Evolutionary conservation across 176 grass and related monocot genomes (phyloP).

Genomic region (Musa itinerans): DNA sequence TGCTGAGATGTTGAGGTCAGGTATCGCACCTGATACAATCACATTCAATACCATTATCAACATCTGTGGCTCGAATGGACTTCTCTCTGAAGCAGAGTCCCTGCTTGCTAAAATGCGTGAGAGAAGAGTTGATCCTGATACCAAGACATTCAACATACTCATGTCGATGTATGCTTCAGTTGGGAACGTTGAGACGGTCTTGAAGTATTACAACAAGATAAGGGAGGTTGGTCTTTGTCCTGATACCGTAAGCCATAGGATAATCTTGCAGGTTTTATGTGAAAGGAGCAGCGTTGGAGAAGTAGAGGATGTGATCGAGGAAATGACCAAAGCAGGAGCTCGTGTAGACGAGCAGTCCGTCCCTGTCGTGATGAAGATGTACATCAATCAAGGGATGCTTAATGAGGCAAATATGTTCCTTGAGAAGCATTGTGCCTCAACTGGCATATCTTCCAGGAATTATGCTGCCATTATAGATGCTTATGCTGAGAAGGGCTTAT

Average conservation of each 20-base stretch:
- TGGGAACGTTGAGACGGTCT: slow-evolving; percentile 35
- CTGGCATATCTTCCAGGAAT: slow-evolving; percentile 44
- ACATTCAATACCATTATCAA: slow-evolving; percentile 62
- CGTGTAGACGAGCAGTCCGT: slow-evolving; percentile 41
- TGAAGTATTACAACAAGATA: slow-evolving; percentile 38
- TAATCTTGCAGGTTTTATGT: slow-evolving; percentile 49
- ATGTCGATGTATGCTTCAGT: slow-evolving; percentile 42
- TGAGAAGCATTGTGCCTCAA: slow-evolving; percentile 37
- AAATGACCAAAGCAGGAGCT: slow-evolving; percentile 24
- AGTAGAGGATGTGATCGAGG: slow-evolving; percentile 31
- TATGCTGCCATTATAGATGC: slow-evolving; percentile 55
- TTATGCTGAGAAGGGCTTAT: slow-evolving; percentile 44
- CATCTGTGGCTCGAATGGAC: slow-evolving; percentile 27
- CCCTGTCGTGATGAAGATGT: slow-evolving; percentile 66
- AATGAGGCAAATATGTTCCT: slow-evolving; percentile 46
- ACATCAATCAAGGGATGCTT: slow-evolving; percentile 54
- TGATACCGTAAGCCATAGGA: slow-evolving; percentile 55
- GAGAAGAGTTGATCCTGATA: slow-evolving; percentile 36
- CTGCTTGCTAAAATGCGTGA: slow-evolving; percentile 45
- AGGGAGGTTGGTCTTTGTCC: slow-evolving; percentile 22
- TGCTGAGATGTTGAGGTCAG: slow-evolving; percentile 31
- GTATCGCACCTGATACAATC: slow-evolving; percentile 38
- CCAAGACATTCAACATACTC: slow-evolving; percentile 52
- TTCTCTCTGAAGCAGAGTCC: slow-evolving; percentile 29
- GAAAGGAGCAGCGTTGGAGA: slow-evolving; percentile 38